Conservation (phyloP, 2,329 filamentous ascomycete genomes). For the Thielaviopsis musarum region DNA sequence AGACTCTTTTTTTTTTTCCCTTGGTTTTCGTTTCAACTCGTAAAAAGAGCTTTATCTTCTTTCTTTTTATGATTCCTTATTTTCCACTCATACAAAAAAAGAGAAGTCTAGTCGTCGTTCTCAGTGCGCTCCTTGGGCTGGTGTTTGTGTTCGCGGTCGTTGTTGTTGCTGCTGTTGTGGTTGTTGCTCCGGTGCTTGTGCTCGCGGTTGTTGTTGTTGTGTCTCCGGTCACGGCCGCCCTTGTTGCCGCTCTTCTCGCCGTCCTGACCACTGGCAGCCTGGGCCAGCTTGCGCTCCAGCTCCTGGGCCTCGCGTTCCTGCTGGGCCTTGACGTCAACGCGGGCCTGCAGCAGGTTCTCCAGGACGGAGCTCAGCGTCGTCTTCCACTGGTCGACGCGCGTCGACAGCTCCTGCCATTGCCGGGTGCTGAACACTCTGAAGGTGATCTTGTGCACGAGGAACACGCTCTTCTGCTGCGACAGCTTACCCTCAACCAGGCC, state of each 20-base stretch:
- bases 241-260: slow-evolving; percentile 18
- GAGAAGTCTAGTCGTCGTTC: slow-evolving; percentile 33
- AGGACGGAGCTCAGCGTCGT: slow-evolving; percentile 65
- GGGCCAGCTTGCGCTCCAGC: slow-evolving; percentile 47
- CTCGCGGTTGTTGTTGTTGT: slow-evolving; percentile 17
- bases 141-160: slow-evolving; percentile 14
- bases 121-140: slow-evolving; percentile 32
- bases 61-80: slow-evolving; percentile 5
- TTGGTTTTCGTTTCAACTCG: not conserved
- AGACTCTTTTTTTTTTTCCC: not conserved
- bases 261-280: slow-evolving; percentile 21
- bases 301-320: slow-evolving; percentile 63
- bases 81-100: slow-evolving; percentile 1
- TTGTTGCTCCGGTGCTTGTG: slow-evolving; percentile 20
- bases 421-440: slow-evolving; percentile 96
- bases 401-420: slow-evolving; percentile 92
- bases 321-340: slow-evolving; percentile 59
- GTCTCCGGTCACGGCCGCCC: slow-evolving; percentile 18
- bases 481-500: slow-evolving; percentile 93
- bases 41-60: not conserved
- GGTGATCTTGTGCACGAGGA: slow-evolving; percentile 88
- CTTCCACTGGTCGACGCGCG: slow-evolving; percentile 81
- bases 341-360: slow-evolving; percentile 60
- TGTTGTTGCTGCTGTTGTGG: slow-evolving; percentile 20
- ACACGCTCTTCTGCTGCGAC: slow-evolving; percentile 79